Evolutionary conservation across 352 stramenopile genomes (phyloP).

Genomic region (Globisporangium emineosum): DNA sequence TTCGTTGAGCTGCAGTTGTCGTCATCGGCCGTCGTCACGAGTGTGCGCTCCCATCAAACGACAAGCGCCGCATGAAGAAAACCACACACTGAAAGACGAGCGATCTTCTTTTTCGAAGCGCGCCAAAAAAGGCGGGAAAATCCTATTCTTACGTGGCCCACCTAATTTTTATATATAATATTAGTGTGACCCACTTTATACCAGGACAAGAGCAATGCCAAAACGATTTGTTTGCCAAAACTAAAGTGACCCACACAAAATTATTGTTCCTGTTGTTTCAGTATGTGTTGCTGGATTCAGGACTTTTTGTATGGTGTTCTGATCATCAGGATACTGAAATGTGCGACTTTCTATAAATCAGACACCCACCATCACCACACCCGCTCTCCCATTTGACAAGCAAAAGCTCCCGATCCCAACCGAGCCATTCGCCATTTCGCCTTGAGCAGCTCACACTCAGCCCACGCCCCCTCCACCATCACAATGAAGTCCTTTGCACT

Average conservation of each 20-base stretch:
- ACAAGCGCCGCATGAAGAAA: background rate
- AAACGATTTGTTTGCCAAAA: no score
- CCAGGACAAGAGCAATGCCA: no score
- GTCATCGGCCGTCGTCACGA: slow-evolving; percentile 4
- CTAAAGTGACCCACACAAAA: no score
- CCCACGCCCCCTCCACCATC: background rate
- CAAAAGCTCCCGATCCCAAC: background rate
- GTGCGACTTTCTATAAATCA: background rate
- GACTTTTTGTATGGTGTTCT: no score
- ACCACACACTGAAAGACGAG: background rate
- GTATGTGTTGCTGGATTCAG: no score
- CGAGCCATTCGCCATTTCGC: slow-evolving; percentile 2
- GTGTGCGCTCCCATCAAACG: background rate
- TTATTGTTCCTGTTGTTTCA: no score
- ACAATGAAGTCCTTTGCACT: background rate
- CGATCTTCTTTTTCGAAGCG: slow-evolving; percentile 1
- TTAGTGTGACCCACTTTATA: no score
- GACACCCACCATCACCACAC: background rate
- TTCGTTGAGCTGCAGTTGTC: slow-evolving; percentile 3
- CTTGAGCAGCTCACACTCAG: background rate
- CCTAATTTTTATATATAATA: background rate
- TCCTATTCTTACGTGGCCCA: background rate
- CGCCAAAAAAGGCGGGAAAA: background rate
- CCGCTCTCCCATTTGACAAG: background rate
- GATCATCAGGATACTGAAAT: no score